Base-by-base conservation (phyloP, 176 grass and related monocot genomes). In the Musa itinerans region DNA sequence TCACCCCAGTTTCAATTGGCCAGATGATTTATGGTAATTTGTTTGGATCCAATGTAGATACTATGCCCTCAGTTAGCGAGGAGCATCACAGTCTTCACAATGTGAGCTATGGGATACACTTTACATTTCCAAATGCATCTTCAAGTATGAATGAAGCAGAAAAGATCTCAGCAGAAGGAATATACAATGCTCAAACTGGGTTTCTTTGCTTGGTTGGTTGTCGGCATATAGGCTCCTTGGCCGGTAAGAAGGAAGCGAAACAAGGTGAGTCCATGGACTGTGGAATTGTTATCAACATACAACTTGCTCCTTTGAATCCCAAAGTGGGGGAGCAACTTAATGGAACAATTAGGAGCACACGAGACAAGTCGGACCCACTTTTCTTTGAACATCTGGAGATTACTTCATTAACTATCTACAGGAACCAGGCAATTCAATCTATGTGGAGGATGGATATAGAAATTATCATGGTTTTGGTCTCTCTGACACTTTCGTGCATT, bases 381-480 rank as follows among this genome's bases (percentile, higher is more conserved):
- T 96, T 86, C 87, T 92, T 96, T 86, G 74, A 90, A 53, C 78
- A 69, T 4, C 48, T 92, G 55, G 50, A 88, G 0, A 76, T 96
- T 56, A 78, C 63, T 58, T 82, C 89, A n/a, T 88, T 78, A 50
- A 69, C 82, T 54, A 83, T 93, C 80, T 89, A 86, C 19, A 3
- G 2, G 8, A 55, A 56, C 5, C 76, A 83, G 26, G 82, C 89
- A 56, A 70, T 86, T 11, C 78, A 85, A 48, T 87, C 86, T 27
- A 85, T 88, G 11, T 80, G 83, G 82, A 90, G 90, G 82, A 93
- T 97, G 84, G 86, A 97, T 75, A 29, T 88, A 53, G 93, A 97
- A 81, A 88, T 89, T 68, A 83, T 77, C 56, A 89, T 97, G 86
- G 88, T 87, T 65, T 77, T 90, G 82, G 83, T 87, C n/a, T 93